These are phyloP conservation scores for Trichoderma koningiopsis DNA, from an alignment of 2,329 filamentous ascomycete genomes.

Conservation along the genomic window DNA sequence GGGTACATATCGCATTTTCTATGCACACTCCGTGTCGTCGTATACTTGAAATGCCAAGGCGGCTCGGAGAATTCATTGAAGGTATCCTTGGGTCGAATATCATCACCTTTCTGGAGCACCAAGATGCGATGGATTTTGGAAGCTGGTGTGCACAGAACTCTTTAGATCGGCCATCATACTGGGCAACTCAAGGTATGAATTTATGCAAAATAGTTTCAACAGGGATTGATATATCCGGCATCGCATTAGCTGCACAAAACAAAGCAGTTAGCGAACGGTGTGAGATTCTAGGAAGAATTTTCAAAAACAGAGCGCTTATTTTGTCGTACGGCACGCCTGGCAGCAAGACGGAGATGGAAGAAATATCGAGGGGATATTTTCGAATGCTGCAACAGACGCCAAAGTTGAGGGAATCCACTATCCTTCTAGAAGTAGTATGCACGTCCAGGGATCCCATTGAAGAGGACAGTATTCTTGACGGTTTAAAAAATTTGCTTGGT, in stretches of 20 bases:
- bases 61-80: constrained; percentile 85
- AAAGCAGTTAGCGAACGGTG: constrained; percentile 71
- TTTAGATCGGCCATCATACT: constrained; percentile 79
- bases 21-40: constrained; percentile 93
- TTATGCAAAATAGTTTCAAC: background rate
- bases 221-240: constrained; percentile 82
- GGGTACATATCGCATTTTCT: constrained; percentile 92
- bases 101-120: constrained; percentile 91
- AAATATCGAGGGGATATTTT: constrained; percentile 92
- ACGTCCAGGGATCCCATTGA: constrained; percentile 76
- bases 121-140: constrained; percentile 88
- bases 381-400: constrained; percentile 85
- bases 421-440: constrained; percentile 90
- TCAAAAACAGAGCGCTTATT: constrained; percentile 85
- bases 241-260: constrained; percentile 73
- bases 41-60: constrained; percentile 87
- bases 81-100: constrained; percentile 87
- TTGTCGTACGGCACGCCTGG: constrained; percentile 89
- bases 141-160: constrained; percentile 83
- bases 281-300: constrained; percentile 70
- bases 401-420: constrained; percentile 85
- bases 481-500: constrained; percentile 68
- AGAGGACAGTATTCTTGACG: constrained; percentile 82
- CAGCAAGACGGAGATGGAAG: constrained; percentile 83
- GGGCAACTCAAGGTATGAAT: constrained; percentile 77